Conservation (phyloP, 352 stramenopile species). For the Salisapilia sapeloensis region DNA sequence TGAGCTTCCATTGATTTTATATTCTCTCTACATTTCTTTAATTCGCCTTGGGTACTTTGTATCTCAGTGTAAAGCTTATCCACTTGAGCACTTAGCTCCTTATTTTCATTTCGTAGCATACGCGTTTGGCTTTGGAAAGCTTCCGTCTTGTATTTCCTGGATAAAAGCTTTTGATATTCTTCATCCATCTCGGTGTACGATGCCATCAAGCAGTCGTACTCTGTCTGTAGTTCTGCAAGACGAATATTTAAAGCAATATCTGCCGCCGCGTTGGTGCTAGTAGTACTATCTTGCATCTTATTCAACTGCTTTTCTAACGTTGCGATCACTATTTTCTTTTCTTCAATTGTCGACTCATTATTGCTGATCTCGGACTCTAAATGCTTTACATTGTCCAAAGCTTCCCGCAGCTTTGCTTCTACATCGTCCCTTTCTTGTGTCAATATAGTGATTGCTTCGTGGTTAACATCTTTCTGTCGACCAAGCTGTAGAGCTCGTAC, state of each 20-base stretch:
- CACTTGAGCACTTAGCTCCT: slow-evolving; percentile 18
- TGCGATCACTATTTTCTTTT: too few species aligned
- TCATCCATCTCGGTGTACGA: background rate
- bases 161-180: slow-evolving; percentile 36
- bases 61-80: slow-evolving; percentile 20
- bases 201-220: background rate
- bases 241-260: too few species aligned
- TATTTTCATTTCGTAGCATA: slow-evolving; percentile 49
- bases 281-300: too few species aligned
- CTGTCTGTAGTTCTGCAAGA: too few species aligned
- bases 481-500: slow-evolving; percentile 52
- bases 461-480: slow-evolving; percentile 28
- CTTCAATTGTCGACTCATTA: too few species aligned
- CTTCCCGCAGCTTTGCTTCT: slow-evolving; percentile 11
- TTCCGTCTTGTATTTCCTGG: slow-evolving; percentile 61
- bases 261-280: too few species aligned
- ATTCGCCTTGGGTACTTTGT: slow-evolving; percentile 16
- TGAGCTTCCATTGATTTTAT: slow-evolving; percentile 24
- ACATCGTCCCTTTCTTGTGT: slow-evolving; percentile 39
- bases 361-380: too few species aligned
- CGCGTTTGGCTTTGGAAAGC: slow-evolving; percentile 52
- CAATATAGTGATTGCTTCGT: slow-evolving; percentile 36
- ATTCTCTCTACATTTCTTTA: slow-evolving; percentile 16
- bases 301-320: too few species aligned
- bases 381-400: slow-evolving; percentile 10